phyloP scores from a whole-genome alignment of 352 stramenopile genomes.

The Halophytophthora polymorphica region DNA sequence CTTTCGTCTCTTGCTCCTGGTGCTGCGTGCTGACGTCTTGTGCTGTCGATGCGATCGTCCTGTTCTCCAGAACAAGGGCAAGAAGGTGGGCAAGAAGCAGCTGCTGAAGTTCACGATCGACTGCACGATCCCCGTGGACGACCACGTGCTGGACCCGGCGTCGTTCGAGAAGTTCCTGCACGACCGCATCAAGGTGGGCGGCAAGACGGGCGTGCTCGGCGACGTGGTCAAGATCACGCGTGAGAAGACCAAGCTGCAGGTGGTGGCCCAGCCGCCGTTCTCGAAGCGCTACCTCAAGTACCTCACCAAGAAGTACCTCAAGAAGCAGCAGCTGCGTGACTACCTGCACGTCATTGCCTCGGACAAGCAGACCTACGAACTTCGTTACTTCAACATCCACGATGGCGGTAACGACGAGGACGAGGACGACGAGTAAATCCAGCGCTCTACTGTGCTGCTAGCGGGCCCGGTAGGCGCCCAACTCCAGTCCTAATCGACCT shows the following conservation, averaged over 20 bases:
- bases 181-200: conserved; percentile 99
- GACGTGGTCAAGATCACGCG: conserved; percentile 94
- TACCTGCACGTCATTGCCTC: conserved; percentile 99
- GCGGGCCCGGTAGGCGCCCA: conserved; percentile 5
- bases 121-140: conserved; percentile 96
- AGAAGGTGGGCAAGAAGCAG: conserved; percentile 90
- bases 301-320: conserved; percentile 99
- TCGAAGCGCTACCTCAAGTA: conserved; percentile 99
- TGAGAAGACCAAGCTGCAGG: conserved; percentile 96
- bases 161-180: conserved; percentile 99
- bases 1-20: background rate
- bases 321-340: conserved; percentile 99
- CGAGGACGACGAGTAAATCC: conserved; percentile 85
- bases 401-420: conserved; percentile 89
- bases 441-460: conserved; percentile 5
- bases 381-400: conserved; percentile 99
- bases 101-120: conserved; percentile 93
- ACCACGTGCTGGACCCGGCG: conserved; percentile 98
- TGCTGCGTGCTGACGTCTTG: background rate
- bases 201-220: conserved; percentile 96
- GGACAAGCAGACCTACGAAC: conserved; percentile 98
- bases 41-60: background rate
- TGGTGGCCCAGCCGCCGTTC: conserved; percentile 94
- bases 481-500: conserved; percentile 18
- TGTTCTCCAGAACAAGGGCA: conserved; percentile 60